A percentile compares a stretch with the other conserved stretches of the same genome.
Evolutionary conservation across 2,329 filamentous ascomycete genomes (phyloP).

Genomic region (Paraconiothyrium brasiliense): DNA sequence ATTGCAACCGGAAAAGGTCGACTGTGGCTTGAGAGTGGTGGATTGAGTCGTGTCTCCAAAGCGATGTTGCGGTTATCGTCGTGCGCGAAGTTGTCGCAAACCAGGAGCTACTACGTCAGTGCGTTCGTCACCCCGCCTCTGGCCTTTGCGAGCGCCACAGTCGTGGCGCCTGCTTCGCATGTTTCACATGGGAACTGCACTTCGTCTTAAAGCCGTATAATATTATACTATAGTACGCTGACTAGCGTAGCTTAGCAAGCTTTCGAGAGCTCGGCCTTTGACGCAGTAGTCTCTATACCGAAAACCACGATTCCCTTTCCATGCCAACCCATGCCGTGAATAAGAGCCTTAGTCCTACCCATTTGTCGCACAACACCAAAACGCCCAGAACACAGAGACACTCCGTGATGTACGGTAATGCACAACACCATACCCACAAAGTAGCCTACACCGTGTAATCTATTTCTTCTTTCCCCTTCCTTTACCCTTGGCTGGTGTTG

Average conservation of each 20-base stretch:
- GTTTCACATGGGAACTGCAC: not conserved
- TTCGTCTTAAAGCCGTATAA: not conserved
- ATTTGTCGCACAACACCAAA: slow-evolving; percentile 14
- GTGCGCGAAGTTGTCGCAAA: not conserved
- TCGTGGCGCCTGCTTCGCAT: slow-evolving; percentile 1
- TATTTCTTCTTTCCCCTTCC: slow-evolving; percentile 62
- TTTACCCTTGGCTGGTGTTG: slow-evolving; percentile 58
- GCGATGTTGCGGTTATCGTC: not conserved
- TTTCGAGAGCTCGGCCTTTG: not conserved
- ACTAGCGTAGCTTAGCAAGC: not conserved
- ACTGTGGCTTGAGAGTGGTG: not conserved
- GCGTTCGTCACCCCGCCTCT: slow-evolving; percentile 8
- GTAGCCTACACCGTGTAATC: not conserved
- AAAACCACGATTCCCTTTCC: not conserved
- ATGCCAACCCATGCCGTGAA: slow-evolving; percentile 13
- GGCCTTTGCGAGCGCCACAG: not conserved
- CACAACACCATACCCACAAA: not conserved
- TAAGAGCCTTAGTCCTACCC: slow-evolving; percentile 4
- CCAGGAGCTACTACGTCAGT: slow-evolving; percentile 9
- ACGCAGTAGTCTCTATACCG: not conserved
- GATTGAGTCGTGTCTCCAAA: not conserved
- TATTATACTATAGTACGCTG: not conserved
- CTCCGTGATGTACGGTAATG: not conserved
- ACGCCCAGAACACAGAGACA: slow-evolving; percentile 6
- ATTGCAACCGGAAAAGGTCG: not conserved